phyloP scores from a whole-genome alignment of 2,329 filamentous ascomycete genomes.

The Phaeomoniella chlamydospora region DNA sequence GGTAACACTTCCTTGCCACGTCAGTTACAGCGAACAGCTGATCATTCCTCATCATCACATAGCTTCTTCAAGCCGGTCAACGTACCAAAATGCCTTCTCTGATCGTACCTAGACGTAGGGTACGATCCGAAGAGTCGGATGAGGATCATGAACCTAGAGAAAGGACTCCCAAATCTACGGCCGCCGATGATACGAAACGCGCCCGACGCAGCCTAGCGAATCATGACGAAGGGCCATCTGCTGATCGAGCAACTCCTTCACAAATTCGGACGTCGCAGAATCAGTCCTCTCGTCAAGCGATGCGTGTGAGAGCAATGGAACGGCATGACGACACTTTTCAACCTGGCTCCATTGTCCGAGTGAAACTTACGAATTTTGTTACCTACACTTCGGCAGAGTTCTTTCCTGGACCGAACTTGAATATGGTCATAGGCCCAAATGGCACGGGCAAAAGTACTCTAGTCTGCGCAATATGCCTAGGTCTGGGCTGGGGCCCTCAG shows the following conservation, averaged over 20 bases:
- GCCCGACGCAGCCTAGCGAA: conserved; percentile 6
- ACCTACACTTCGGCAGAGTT: conserved; percentile 92
- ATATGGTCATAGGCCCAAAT: conserved; percentile 99
- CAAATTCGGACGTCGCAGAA: conserved; percentile 1
- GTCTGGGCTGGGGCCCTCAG: conserved; percentile 66
- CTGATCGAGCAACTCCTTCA: conserved; percentile 4
- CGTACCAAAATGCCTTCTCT: background rate
- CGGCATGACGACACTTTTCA: conserved; percentile 24
- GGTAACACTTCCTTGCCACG: no score
- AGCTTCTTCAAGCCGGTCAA: no score
- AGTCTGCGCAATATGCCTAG: conserved; percentile 90
- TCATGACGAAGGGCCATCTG: conserved; percentile 7
- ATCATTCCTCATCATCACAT: no score
- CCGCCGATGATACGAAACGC: conserved; percentile 11
- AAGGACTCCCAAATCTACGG: conserved; percentile 10
- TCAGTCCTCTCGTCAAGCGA: conserved; percentile 8
- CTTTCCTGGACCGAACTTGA: conserved; percentile 76
- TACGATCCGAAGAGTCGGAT: conserved; percentile 8
- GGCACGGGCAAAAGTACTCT: conserved; percentile 95
- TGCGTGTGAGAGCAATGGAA: background rate
- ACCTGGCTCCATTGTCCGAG: conserved; percentile 76
- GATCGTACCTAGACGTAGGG: conserved; percentile 6
- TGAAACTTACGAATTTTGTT: conserved; percentile 78
- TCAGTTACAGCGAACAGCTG: no score
- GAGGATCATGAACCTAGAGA: conserved; percentile 11